Base-by-base conservation (phyloP, 2,329 filamentous ascomycete species). In the Trichophyton benhamiae region DNA sequence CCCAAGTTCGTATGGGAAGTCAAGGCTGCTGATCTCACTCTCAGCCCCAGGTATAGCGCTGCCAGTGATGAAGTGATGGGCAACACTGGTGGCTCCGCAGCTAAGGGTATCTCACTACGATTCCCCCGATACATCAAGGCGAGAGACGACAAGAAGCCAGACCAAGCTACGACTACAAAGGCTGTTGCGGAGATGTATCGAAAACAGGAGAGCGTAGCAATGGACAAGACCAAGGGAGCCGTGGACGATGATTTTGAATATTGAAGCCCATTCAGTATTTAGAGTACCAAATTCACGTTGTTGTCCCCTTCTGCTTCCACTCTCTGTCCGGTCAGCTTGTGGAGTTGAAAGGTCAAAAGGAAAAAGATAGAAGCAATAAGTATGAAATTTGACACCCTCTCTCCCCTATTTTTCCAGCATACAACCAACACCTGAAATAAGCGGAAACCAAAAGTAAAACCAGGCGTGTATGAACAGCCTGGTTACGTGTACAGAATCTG, bases 231-330 rank as follows among this genome's bases (percentile, higher is more conserved):
- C 62, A 95, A 95, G 78, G 88, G 87, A 0, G 89, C 89, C 3
- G 91, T 91, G 61, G 94, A 99, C 79, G 92, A 97, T 76, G 91
- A 97, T 74, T 99, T 96, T 76, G 94, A 99, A 79, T 99, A 99
- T 76, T 99, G 75, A 67, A 30, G 27, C 33, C 13, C 2, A 7
- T 33, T 33, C 15, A 17, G 11, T 33, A 20, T 36, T 38, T 38
- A 13, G 33, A 38, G 11, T 38, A 38, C 13, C 52, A n/a, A n/a
- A 7, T 11, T 20, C 20, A 36, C 20, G 8, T 55, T 55, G 7
- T 13, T 53, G 48, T 27, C 11, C 4, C 2, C 2, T 6, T 30
- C 22, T 30, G 27, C 5, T 36, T n/a, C 13, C 46, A 1, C 8
- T 52, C 25, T 11, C 20, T 52, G 11, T 22, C 11, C 13, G 11